Percentiles rank a stretch among this genome's conserved stretches.
These are phyloP conservation scores for Leccinum cinnamomeum DNA, from an alignment of 1,284 basidiomycete genomes.

Conservation along the genomic window DNA sequence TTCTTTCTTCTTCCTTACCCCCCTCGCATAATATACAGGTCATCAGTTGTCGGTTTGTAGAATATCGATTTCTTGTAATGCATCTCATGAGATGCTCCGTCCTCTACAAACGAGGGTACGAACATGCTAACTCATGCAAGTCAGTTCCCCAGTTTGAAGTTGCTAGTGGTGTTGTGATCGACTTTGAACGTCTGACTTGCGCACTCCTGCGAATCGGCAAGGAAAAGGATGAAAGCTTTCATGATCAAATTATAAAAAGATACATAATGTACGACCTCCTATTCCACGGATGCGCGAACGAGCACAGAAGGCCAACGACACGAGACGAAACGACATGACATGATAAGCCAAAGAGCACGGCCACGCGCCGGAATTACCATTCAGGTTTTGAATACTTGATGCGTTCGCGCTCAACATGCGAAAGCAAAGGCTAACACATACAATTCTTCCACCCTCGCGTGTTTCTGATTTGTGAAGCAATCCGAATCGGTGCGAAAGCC, in stretches of 20 bases:
- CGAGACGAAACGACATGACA: neutral
- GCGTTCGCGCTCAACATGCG: conserved; percentile 80
- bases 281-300: neutral
- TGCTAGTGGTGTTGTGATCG: neutral
- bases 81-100: neutral
- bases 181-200: neutral
- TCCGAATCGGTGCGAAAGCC: conserved; percentile 84
- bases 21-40: neutral
- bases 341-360: neutral
- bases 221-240: neutral
- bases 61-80: neutral
- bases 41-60: neutral
- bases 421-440: conserved; percentile 36
- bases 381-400: conserved; percentile 28
- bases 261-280: neutral
- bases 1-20: neutral
- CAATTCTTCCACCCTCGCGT: conserved; percentile 87
- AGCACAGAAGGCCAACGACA: neutral
- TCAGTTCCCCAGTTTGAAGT: neutral
- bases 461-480: conserved; percentile 84
- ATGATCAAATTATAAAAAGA: too few relatives aligned
- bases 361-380: conserved; percentile 33
- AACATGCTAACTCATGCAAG: neutral
- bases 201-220: neutral
- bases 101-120: neutral